phyloP scores from a whole-genome alignment of 352 stramenopile species.

The Aphanomyces stellatus region DNA sequence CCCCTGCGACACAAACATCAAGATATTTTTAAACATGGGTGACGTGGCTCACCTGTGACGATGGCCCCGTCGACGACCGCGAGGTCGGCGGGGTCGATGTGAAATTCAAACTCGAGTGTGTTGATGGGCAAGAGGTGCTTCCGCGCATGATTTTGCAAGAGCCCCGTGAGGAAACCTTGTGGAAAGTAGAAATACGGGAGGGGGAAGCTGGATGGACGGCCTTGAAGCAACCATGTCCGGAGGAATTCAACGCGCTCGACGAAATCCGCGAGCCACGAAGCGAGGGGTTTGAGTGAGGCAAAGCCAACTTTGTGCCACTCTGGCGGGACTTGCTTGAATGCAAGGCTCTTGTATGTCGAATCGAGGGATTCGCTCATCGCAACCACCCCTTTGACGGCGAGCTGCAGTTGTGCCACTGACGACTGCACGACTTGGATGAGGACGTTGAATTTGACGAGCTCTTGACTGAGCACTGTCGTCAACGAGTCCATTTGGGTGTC shows the following conservation, averaged over 20 bases:
- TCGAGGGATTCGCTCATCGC: conserved; percentile 94
- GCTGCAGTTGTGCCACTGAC: conserved; percentile 73
- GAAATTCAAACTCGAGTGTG: conserved; percentile 87
- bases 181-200: conserved; percentile 94
- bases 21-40: conserved; percentile 58
- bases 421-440: conserved; percentile 73
- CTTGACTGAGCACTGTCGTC: conserved; percentile 87
- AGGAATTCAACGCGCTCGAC: conserved; percentile 88
- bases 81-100: conserved; percentile 40
- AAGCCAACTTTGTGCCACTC: conserved; percentile 87
- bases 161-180: conserved; percentile 94
- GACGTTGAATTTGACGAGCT: conserved; percentile 93
- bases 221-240: conserved; percentile 78
- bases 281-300: conserved; percentile 88
- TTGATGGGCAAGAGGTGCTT: conserved; percentile 94
- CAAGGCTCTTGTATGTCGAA: conserved; percentile 91
- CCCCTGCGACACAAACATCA: neutral
- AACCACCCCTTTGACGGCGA: conserved; percentile 78
- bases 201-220: conserved; percentile 85
- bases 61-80: conserved; percentile 50
- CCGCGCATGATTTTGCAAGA: conserved; percentile 90
- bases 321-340: conserved; percentile 85
- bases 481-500: conserved; percentile 86
- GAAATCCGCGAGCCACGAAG: conserved; percentile 88
- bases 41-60: conserved; percentile 87